These are phyloP conservation scores for Colletotrichum sp. DNA, from an alignment of 2,329 filamentous ascomycete genomes.

Conservation along the genomic window DNA sequence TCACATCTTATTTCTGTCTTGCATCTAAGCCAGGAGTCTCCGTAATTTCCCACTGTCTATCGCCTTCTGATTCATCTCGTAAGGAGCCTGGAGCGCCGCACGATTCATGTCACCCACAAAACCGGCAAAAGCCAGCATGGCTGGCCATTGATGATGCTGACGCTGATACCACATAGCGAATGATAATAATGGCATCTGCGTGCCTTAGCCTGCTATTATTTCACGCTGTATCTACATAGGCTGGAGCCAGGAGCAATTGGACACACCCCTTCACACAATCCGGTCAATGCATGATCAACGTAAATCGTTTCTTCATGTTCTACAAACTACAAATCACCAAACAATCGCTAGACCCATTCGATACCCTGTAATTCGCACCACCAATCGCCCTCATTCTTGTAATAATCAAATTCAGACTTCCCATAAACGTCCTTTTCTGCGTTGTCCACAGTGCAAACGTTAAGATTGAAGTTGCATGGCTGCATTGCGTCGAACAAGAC, in stretches of 20 bases:
- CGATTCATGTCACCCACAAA: neutral
- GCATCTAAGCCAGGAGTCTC: neutral
- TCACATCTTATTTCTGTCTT: neutral
- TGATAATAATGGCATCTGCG: neutral
- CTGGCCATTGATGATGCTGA: neutral
- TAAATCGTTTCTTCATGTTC: neutral
- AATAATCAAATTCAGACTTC: neutral
- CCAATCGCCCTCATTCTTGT: neutral
- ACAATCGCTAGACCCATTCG: neutral
- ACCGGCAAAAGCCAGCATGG: neutral
- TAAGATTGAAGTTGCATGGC: neutral
- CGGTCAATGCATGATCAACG: neutral
- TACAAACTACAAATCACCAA: neutral
- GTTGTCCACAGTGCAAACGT: neutral
- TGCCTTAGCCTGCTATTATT: rapidly evolving
- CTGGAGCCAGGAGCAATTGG: too few species aligned
- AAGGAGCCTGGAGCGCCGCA: rapidly evolving
- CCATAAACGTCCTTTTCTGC: neutral
- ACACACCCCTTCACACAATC: neutral
- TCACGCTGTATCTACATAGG: neutral
- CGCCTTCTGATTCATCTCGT: neutral
- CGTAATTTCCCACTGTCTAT: neutral
- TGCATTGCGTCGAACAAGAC: neutral
- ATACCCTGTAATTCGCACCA: neutral
- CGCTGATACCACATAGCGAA: neutral